These are phyloP conservation scores for Hemileia vastatrix DNA, from an alignment of 1,284 basidiomycete species.

Conservation along the genomic window DNA sequence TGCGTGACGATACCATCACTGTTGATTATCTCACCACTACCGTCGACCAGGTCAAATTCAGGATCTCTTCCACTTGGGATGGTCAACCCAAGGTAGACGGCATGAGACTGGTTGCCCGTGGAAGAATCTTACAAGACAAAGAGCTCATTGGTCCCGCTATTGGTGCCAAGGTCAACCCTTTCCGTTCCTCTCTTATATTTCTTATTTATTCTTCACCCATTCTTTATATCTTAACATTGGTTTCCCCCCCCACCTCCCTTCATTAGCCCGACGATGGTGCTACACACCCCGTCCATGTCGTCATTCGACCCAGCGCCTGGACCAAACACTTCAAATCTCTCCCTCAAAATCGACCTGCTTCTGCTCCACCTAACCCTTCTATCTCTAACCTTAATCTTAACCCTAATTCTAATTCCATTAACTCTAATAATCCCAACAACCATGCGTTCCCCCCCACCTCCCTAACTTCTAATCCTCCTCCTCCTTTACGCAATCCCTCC, in stretches of 20 bases:
- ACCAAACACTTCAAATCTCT: slow-evolving; percentile 8
- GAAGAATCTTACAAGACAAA: slow-evolving; percentile 14
- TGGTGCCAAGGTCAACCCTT: neutral
- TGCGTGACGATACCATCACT: slow-evolving; percentile 4
- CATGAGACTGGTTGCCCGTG: slow-evolving; percentile 17
- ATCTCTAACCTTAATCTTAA: neutral
- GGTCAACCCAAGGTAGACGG: slow-evolving; percentile 22
- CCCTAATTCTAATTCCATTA: no score
- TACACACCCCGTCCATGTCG: slow-evolving; percentile 21
- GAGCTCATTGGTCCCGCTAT: slow-evolving; percentile 12
- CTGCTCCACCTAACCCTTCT: slow-evolving; percentile 14
- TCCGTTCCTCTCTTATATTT: neutral
- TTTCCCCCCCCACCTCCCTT: neutral
- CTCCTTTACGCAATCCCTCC: no score
- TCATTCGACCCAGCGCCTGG: slow-evolving; percentile 22
- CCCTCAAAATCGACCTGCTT: slow-evolving; percentile 9
- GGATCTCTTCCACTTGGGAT: slow-evolving; percentile 17
- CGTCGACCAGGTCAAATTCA: slow-evolving; percentile 16
- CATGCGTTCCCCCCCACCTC: neutral
- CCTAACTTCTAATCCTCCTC: no score
- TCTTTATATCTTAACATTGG: neutral
- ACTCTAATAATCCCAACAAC: neutral
- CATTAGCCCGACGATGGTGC: slow-evolving; percentile 13
- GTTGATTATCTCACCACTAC: slow-evolving; percentile 8
- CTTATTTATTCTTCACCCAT: neutral